Percentiles rank a stretch among this genome's conserved stretches.
Evolutionary conservation across 257 asterid species (phyloP).

Genomic region (Solanum dulcamara): DNA sequence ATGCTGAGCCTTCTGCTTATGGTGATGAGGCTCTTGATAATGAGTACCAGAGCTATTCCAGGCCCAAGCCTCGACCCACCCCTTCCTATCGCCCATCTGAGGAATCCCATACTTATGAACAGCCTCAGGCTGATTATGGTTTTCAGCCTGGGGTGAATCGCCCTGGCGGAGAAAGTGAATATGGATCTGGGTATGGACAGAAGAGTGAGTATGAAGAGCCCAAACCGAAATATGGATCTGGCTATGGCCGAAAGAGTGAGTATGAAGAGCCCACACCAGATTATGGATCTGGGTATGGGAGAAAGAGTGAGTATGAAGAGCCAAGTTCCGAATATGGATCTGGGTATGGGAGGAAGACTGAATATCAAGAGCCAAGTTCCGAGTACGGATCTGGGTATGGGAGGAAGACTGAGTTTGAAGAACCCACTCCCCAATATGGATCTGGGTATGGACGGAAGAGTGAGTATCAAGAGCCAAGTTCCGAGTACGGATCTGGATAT

Average conservation of each 20-base stretch:
- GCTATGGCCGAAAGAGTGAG: slow-evolving; percentile 21
- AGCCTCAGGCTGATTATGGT: slow-evolving; percentile 30
- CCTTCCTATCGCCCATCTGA: slow-evolving; percentile 16
- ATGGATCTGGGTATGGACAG: slow-evolving; percentile 24
- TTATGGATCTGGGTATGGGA: slow-evolving; percentile 19
- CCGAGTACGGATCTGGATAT: slow-evolving; percentile 13
- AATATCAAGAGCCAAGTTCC: background rate
- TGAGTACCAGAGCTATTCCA: slow-evolving; percentile 70
- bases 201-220: slow-evolving; percentile 15
- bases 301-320: background rate
- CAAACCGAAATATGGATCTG: slow-evolving; percentile 27
- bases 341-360: slow-evolving; percentile 6
- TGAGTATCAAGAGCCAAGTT: slow-evolving; percentile 2
- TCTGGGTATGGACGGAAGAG: slow-evolving; percentile 13
- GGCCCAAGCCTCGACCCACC: slow-evolving; percentile 53
- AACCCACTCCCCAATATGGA: slow-evolving; percentile 13
- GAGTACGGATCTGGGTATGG: slow-evolving; percentile 20
- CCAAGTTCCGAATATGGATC: slow-evolving; percentile 2
- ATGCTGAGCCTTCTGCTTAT: slow-evolving; percentile 77
- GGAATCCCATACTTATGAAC: slow-evolving; percentile 4
- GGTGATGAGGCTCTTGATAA: slow-evolving; percentile 52
- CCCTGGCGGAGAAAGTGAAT: slow-evolving; percentile 13
- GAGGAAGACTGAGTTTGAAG: slow-evolving; percentile 5
- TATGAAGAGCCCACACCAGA: slow-evolving; percentile 6
- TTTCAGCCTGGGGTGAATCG: slow-evolving; percentile 31